Evolutionary conservation across 768 basidiomycete genomes (phyloP), one percentile per base, ranked within the genome.

Genomic region (Suillus cothurnatus): DNA sequence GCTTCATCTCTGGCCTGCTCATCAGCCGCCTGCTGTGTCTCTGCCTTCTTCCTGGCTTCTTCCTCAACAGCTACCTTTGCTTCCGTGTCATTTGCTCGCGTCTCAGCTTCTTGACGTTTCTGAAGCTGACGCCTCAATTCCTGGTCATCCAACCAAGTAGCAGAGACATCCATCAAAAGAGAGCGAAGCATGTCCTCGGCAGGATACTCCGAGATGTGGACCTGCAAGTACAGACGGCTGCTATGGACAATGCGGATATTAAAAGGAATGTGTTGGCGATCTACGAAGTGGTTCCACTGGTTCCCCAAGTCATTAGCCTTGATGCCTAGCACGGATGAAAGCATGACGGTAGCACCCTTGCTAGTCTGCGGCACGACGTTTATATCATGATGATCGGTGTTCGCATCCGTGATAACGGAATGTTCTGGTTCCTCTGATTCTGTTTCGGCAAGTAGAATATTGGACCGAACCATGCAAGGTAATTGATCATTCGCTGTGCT

Each of bases 251-350:
- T 28, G 50, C 28, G 50, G 28, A 31, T 28, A 28, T 31, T 19
- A 31, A 52, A 2, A 31, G 50, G 26, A 15, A 52, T 52, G 4
- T 52, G 28, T 28, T 52, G 50, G 26, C 15, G 8, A 52, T 52
- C 50, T 21, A 28, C 19, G 28, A 52, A 52, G 50, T 52, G 50
- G 50, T 52, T 52, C 50, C 50, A 52, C 17, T 52, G 50, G 50
- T 26, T 26, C 28, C 31, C 26, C 8, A 28, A 17, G 17, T 52
- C 8, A 19, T 28, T 52, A 26, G 28, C 28, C 8, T 52, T 52
- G 50, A 52, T 19, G 50, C 28, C 50, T 26, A 52, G 50, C 8
- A 52, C 28, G 14, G 50, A 52, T 2, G 28, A 52, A 28, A 52
- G 28, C 50, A 52, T 8, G 31, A 19, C 26, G 2, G 15, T 15